phyloP scores from a whole-genome alignment of 805 yeast genomes.

The Ogataea nitratoaversa region DNA sequence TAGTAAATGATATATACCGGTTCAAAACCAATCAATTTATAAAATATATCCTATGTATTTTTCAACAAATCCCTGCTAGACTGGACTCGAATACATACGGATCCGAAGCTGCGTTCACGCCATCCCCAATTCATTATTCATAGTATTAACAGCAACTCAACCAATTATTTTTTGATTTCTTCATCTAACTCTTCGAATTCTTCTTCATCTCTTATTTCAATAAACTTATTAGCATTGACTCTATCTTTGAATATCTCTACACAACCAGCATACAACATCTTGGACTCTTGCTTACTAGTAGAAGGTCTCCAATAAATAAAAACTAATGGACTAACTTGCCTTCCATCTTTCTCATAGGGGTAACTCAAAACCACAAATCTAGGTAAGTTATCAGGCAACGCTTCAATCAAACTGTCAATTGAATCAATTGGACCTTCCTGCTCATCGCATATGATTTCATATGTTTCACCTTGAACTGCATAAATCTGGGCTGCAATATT shows the following conservation, averaged over 20 bases:
- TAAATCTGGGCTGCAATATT: conserved; percentile 59
- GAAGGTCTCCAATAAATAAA: conserved; percentile 86
- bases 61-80: no score
- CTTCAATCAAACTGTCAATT: conserved; percentile 53
- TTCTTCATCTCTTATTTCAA: conserved; percentile 64
- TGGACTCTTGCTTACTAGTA: conserved; percentile 73
- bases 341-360: conserved; percentile 71
- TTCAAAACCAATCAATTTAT: no score
- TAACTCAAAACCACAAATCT: conserved; percentile 72
- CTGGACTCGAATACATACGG: no score
- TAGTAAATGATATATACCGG: no score
- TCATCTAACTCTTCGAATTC: conserved; percentile 59
- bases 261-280: conserved; percentile 91
- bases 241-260: conserved; percentile 73
- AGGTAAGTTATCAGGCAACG: conserved; percentile 78
- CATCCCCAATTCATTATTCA: neutral
- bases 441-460: conserved; percentile 48
- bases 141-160: neutral
- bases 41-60: no score
- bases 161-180: conserved; percentile 19
- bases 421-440: conserved; percentile 30
- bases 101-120: neutral
- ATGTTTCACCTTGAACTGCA: conserved; percentile 51
- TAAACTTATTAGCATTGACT: conserved; percentile 66
- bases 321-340: conserved; percentile 69